Evolutionary conservation across 2,329 filamentous ascomycete genomes (phyloP).

Genomic region (Pseudocercospora musae): DNA sequence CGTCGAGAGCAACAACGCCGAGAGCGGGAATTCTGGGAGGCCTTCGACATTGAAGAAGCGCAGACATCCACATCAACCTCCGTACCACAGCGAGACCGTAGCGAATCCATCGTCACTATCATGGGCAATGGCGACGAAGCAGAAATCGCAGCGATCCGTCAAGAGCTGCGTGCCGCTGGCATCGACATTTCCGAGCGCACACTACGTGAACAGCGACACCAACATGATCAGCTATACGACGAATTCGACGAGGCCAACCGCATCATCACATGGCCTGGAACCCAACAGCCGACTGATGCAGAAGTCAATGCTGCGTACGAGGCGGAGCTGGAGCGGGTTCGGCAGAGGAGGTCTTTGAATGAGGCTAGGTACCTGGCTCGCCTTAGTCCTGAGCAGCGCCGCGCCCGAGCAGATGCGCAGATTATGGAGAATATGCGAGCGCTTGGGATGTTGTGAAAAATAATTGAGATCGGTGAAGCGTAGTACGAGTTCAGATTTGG

Average conservation of each 20-base stretch:
- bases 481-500: background rate
- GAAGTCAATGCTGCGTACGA: slow-evolving; percentile 1
- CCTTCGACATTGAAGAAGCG: background rate
- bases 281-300: background rate
- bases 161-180: background rate
- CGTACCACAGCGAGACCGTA: background rate
- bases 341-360: background rate
- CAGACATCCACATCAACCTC: background rate
- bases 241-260: background rate
- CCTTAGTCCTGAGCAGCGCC: background rate
- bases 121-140: slow-evolving; percentile 12
- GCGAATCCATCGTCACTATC: slow-evolving; percentile 3
- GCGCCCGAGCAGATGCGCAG: background rate
- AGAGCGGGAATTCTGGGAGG: background rate
- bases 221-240: background rate
- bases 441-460: background rate
- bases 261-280: background rate
- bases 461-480: background rate
- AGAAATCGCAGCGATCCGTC: background rate
- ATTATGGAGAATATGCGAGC: background rate
- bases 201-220: slow-evolving; percentile 5
- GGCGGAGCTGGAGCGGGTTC: background rate
- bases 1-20: background rate
- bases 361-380: background rate
- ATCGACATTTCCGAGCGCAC: slow-evolving; percentile 8